Evolutionary conservation across 495 filamentous ascomycete species (phyloP).

Genomic region (Daldinia childiae): DNA sequence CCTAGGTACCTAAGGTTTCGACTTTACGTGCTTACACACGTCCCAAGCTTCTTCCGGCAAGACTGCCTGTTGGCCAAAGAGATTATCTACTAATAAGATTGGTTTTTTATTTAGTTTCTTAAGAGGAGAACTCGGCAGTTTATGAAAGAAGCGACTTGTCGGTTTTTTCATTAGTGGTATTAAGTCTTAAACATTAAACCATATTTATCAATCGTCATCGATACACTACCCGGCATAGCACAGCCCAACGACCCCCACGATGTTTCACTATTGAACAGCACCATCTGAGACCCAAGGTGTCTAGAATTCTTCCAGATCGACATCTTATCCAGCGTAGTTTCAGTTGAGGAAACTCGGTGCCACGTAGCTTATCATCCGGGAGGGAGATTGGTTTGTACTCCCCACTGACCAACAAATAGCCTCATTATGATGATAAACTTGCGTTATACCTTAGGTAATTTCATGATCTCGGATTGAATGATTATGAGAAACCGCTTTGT

Average conservation of each 20-base stretch:
- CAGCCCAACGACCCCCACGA: conserved; percentile 36
- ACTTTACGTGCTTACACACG: conserved; percentile 21
- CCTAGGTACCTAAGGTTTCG: too few relatives aligned
- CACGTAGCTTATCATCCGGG: conserved; percentile 29
- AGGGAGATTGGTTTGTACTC: conserved; percentile 26
- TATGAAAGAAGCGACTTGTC: neutral
- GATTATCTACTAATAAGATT: neutral
- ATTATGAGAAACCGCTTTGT: conserved; percentile 12
- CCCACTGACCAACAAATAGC: conserved; percentile 11
- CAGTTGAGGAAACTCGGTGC: conserved; percentile 15
- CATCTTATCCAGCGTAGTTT: conserved; percentile 21
- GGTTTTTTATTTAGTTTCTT: neutral
- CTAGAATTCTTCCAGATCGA: conserved; percentile 46
- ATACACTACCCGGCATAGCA: conserved; percentile 23
- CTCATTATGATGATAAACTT: conserved; percentile 19
- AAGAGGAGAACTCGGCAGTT: too few relatives aligned
- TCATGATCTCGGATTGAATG: conserved; percentile 15
- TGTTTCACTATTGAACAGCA: conserved; percentile 33
- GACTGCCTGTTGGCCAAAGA: conserved; percentile 30
- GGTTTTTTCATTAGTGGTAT: conserved; percentile 10
- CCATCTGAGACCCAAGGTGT: conserved; percentile 31
- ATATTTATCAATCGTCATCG: conserved; percentile 23
- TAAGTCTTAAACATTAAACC: conserved; percentile 29
- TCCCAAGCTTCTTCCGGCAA: conserved; percentile 31
- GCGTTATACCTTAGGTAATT: conserved; percentile 15